These are phyloP conservation scores for Exutisphaerella laricina DNA, from an alignment of 2,329 filamentous ascomycete genomes.

Conservation along the genomic window DNA sequence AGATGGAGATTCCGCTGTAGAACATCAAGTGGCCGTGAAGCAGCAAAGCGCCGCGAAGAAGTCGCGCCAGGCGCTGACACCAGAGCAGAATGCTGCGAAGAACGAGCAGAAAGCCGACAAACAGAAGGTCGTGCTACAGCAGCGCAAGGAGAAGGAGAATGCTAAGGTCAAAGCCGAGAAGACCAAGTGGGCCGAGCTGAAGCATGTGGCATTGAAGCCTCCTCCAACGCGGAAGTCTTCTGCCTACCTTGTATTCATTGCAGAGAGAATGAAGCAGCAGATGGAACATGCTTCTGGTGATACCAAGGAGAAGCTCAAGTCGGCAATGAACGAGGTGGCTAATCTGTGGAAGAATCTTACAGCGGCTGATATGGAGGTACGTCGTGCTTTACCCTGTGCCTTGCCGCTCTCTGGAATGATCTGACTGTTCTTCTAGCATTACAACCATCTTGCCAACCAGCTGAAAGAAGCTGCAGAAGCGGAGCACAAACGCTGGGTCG, in stretches of 20 bases:
- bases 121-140: conserved; percentile 8
- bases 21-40: conserved; percentile 20
- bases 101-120: conserved; percentile 1
- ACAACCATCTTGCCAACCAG: conserved; percentile 47
- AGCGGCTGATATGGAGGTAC: conserved; percentile 43
- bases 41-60: conserved; percentile 19
- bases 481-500: conserved; percentile 51
- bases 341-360: conserved; percentile 45
- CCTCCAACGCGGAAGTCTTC: conserved; percentile 23
- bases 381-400: no score
- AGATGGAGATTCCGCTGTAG: conserved; percentile 19
- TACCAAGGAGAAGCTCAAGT: conserved; percentile 24
- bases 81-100: conserved; percentile 18
- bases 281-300: conserved; percentile 6
- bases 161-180: conserved; percentile 10
- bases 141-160: no score
- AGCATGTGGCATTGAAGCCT: conserved; percentile 38
- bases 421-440: no score
- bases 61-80: conserved; percentile 13
- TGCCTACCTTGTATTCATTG: conserved; percentile 29
- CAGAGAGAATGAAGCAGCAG: conserved; percentile 23
- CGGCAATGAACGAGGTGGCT: conserved; percentile 35
- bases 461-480: conserved; percentile 41
- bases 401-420: no score
- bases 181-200: conserved; percentile 26